Evolutionary conservation across 441 rosid genomes (phyloP), one percentile per base, ranked within the genome.

Genomic region (Populus trichocarpa): DNA sequence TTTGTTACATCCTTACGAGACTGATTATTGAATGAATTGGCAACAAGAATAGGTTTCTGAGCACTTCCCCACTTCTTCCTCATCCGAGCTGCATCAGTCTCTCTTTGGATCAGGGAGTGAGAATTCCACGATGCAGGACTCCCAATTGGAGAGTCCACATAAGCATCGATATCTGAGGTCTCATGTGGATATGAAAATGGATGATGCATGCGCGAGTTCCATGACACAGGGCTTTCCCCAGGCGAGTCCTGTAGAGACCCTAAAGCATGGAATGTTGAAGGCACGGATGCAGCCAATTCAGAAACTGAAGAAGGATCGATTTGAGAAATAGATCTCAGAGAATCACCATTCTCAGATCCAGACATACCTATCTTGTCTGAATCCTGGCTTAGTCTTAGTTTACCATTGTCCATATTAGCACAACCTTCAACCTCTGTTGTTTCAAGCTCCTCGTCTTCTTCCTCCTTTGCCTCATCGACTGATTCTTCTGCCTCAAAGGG

Each of bases 11-110:
- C 98, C 83, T 88, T 96, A 50, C 94, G 95, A 18, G 92, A 81
- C 76, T 89, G 98, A 80, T 81, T 88, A 70, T 89, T 87, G 28
- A 92, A 87, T 84, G 95, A 80, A 79, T 90, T 92, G 71, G 91
- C 84, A 79, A 84, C 93, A 79, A 87, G 75, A 61, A 88, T 71
- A 36, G 95, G 97, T 77, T 92, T 97, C 87, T 93, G 98, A 73
- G 97, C 93, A 83, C 92, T 92, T 75, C 97, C 99, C 98, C 98
- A 93, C 82, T 97, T 97, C 91, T 97, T 97, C 87, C 98, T 89
- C 94, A 90, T 97, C 77, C 94, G 90, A 85, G 91, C 89, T 71
- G 95, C 93, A 86, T 96, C 96, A 53, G 82, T 87, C 61, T 94
- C 97, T 73, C 93, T 87, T 80, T 88, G 94, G 71, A 79, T 76